Evolutionary conservation across 2,329 filamentous ascomycete species (phyloP).

Genomic region (Apiospora arundinis): DNA sequence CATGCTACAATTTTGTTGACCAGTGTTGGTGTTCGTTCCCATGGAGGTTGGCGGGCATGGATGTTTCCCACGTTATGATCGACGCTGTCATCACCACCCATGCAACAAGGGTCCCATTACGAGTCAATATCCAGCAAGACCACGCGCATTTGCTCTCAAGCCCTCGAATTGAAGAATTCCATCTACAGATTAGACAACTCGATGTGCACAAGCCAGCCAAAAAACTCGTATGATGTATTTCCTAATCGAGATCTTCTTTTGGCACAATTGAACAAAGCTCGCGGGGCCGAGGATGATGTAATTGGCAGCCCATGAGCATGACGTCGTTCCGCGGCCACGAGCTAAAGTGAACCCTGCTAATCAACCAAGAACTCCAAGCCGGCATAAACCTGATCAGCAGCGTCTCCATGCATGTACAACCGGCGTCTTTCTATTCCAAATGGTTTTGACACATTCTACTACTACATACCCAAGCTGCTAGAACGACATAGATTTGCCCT

Average conservation of each 20-base stretch:
- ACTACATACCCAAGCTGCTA: neutral
- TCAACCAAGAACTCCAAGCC: neutral
- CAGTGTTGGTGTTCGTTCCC: neutral
- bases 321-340: constrained; percentile 11
- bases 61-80: neutral
- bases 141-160: neutral
- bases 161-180: neutral
- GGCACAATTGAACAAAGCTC: neutral
- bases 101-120: neutral
- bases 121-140: neutral
- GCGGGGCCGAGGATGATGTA: neutral
- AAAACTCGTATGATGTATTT: neutral
- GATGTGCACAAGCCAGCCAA: neutral
- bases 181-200: neutral
- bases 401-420: neutral
- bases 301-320: neutral
- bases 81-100: neutral
- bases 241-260: neutral
- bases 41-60: neutral
- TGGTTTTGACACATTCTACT: neutral
- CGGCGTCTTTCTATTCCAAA: constrained; percentile 3
- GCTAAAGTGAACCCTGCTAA: constrained; percentile 6
- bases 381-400: constrained; percentile 14
- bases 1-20: neutral
- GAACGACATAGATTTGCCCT: neutral